A percentile compares a stretch with the other conserved stretches of the same genome.
Conservation (phyloP, 345 rosid genomes). For the Populus simonii region DNA sequence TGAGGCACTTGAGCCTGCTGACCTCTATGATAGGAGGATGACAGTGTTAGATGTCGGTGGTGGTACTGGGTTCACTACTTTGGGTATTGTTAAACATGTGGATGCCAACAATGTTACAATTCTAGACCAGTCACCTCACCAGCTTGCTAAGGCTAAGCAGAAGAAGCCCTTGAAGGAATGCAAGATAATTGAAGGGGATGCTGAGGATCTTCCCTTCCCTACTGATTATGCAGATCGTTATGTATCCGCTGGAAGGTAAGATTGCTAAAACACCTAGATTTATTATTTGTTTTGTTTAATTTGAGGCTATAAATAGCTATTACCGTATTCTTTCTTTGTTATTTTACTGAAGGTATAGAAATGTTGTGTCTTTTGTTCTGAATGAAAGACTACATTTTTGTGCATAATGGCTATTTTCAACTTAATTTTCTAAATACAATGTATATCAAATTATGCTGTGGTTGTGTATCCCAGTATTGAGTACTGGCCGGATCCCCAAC, state of each 20-base stretch:
- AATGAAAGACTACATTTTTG: no score
- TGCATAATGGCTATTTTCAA: background rate
- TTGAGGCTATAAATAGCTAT: no score
- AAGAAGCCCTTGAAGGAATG: constrained; percentile 43
- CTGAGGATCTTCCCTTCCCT: constrained; percentile 35
- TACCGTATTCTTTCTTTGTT: no score
- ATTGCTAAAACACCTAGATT: no score
- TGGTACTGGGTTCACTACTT: constrained; percentile 43
- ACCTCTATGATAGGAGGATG: constrained; percentile 29
- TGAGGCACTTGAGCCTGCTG: constrained; percentile 37
- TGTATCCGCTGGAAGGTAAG: constrained; percentile 41
- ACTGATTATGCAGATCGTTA: constrained; percentile 39
- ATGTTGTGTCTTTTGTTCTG: background rate
- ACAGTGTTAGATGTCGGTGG: constrained; percentile 43
- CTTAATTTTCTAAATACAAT: background rate
- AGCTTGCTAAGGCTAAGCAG: constrained; percentile 40
- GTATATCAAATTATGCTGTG: background rate
- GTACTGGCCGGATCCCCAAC: constrained; percentile 42
- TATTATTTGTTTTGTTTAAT: no score
- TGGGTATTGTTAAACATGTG: constrained; percentile 44
- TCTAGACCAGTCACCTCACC: constrained; percentile 42
- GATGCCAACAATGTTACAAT: constrained; percentile 43
- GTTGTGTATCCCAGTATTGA: constrained; percentile 26
- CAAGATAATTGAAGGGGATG: constrained; percentile 36
- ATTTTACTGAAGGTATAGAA: background rate